Evolutionary conservation across 176 grass and related monocot genomes (phyloP).

Genomic region (Phyllostachys edulis): DNA sequence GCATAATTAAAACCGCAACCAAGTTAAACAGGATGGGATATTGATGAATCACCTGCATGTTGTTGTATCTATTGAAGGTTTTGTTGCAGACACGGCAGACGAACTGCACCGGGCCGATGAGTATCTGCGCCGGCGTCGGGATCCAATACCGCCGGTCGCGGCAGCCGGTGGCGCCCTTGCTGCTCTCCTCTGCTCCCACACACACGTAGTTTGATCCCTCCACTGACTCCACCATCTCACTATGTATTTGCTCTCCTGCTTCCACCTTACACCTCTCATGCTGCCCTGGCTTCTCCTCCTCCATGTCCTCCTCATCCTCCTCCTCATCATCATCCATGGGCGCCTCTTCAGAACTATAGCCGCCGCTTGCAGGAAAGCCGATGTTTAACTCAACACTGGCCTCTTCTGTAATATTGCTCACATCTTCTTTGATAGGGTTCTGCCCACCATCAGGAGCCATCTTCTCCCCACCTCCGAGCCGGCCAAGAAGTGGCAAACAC

Average conservation of each 20-base stretch:
- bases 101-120: conserved; percentile 84
- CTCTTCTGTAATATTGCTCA: neutral
- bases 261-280: conserved; percentile 18
- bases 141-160: conserved; percentile 61
- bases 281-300: conserved; percentile 4
- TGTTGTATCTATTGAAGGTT: conserved; percentile 91
- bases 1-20: neutral
- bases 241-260: neutral
- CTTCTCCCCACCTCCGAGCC: conserved; percentile 45
- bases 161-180: neutral
- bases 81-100: conserved; percentile 86
- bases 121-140: conserved; percentile 81
- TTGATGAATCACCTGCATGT: conserved; percentile 69
- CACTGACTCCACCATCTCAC: conserved; percentile 9
- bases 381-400: conserved; percentile 63
- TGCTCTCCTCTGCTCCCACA: neutral
- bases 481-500: conserved; percentile 76
- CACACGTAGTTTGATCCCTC: neutral
- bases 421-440: conserved; percentile 41
- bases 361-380: conserved; percentile 28
- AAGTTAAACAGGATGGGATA: neutral
- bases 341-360: conserved; percentile 26
- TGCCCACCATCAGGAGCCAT: neutral
- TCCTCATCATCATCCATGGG: conserved; percentile 19
- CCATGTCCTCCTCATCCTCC: neutral